Conservation (phyloP, 2,329 filamentous ascomycete species). For the Remersonia thermophila region DNA sequence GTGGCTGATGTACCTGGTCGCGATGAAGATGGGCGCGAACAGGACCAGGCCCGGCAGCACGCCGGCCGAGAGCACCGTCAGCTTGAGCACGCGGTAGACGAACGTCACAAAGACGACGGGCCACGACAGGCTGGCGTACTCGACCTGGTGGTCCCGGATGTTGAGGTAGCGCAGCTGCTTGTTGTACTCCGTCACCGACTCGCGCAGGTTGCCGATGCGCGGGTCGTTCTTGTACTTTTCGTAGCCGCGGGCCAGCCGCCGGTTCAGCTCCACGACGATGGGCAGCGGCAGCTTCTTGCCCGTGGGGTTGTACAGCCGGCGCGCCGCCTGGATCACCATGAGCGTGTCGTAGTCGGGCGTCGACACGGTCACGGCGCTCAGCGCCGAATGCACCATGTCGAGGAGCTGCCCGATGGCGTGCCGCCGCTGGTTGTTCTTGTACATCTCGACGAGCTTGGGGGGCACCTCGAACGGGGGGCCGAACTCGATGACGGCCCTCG, state of each 20-base stretch:
- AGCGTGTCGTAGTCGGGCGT: slow-evolving; percentile 91
- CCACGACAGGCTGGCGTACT: slow-evolving; percentile 76
- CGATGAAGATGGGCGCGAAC: slow-evolving; percentile 79
- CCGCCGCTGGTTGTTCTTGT: slow-evolving; percentile 68
- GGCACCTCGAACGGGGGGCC: slow-evolving; percentile 81
- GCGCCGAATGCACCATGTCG: slow-evolving; percentile 72
- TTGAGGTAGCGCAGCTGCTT: slow-evolving; percentile 72
- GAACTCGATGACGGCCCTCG: slow-evolving; percentile 89
- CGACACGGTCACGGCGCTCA: slow-evolving; percentile 82
- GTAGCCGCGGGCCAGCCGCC: slow-evolving; percentile 81
- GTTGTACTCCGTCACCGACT: slow-evolving; percentile 75
- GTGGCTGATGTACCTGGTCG: slow-evolving; percentile 68
- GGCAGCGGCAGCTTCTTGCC: slow-evolving; percentile 88
- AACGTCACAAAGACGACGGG: slow-evolving; percentile 63
- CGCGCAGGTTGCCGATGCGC: slow-evolving; percentile 63
- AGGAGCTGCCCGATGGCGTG: slow-evolving; percentile 79
- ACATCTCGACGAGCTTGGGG: slow-evolving; percentile 69
- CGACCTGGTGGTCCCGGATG: slow-evolving; percentile 86
- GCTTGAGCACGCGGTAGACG: slow-evolving; percentile 67
- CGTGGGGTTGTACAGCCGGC: slow-evolving; percentile 85
- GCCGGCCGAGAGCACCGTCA: slow-evolving; percentile 62
- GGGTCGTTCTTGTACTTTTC: slow-evolving; percentile 85
- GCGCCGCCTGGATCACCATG: slow-evolving; percentile 90
- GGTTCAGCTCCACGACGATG: slow-evolving; percentile 86
- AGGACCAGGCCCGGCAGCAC: slow-evolving; percentile 78